Conservation (phyloP, 345 rosid genomes). For the Hibiscus mutabilis region DNA sequence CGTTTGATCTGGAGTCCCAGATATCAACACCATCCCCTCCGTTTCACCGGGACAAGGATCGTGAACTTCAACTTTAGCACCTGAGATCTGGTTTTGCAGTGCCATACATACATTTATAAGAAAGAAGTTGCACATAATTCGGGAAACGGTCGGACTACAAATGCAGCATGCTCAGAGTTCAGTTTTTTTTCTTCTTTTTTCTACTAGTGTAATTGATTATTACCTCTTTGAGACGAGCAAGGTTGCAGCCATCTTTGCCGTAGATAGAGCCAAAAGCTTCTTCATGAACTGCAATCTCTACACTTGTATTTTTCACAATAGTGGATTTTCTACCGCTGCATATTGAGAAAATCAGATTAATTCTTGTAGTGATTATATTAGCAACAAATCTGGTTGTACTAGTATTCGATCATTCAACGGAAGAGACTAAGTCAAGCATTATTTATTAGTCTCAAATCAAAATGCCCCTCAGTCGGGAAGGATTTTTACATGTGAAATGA, state of each 20-base stretch:
- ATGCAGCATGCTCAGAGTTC: background rate
- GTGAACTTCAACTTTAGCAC: slow-evolving; percentile 44
- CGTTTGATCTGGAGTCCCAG: slow-evolving; percentile 52
- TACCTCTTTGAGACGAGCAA: slow-evolving; percentile 55
- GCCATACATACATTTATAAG: slow-evolving; percentile 5
- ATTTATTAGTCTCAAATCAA: background rate
- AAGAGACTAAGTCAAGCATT: background rate
- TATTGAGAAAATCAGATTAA: background rate
- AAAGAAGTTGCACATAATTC: background rate
- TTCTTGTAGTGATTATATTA: background rate
- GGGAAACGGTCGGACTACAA: background rate
- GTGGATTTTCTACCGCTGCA: slow-evolving; percentile 34
- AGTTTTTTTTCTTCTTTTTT: no score
- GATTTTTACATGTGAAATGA: background rate
- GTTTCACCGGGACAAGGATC: slow-evolving; percentile 34
- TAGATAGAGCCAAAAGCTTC: slow-evolving; percentile 36
- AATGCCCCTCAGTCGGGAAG: background rate
- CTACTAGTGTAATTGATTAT: background rate
- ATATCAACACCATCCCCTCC: slow-evolving; percentile 43
- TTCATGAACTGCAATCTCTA: slow-evolving; percentile 41
- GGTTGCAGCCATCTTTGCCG: slow-evolving; percentile 51
- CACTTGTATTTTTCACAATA: slow-evolving; percentile 40
- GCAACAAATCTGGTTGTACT: background rate
- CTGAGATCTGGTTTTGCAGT: slow-evolving; percentile 43
- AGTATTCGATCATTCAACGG: background rate